Base-by-base conservation (phyloP, 176 grass and related monocot genomes). In the Musa schizocarpa region DNA sequence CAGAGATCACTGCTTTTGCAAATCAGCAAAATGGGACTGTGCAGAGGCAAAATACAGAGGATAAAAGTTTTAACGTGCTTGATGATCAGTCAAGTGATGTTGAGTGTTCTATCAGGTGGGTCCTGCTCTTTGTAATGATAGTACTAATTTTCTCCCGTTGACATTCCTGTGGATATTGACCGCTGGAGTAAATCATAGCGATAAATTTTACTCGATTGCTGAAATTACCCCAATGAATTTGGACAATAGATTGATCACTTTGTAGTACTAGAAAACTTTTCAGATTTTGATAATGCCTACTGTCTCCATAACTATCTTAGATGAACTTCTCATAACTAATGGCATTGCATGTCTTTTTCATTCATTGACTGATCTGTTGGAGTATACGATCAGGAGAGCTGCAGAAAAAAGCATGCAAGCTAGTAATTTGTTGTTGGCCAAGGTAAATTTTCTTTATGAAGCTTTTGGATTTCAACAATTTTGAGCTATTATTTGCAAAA, bases 321-420 rank as follows among this genome's bases (percentile, higher is more conserved):
- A 0, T 43, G 34, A 43, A 43, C 34, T 43, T 43, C 34, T 43
- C 34, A 6, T 43, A 43, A 43, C 34, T 11, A 68, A 20, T 55
- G 24, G 13, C 13, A 74, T 53, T 74, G 20, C 67, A 56, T 54
- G 50, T 64, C 58, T 69, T 79, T 55, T 56, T 75, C 21, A 16
- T 27, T 52, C 77, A 65, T 29, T 86, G 76, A 84, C 57, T 79
- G 16, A 72, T 74, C 43, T 0, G 34, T 79, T 63, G 17, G 76
- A 3, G 59, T 53, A 48, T 77, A 19, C 55, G 52, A 73, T 58
- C 76, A 92, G 89, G 84, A 89, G 84, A 78, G 89, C 86, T 71
- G 89, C 81, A 62, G 89, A 92, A 76, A 88, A 82, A 71, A 82
- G 83, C 54, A 80, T 86, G 86, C 86, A 92, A 77, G 84, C 83